Percentiles rank a stretch among this genome's conserved stretches.
Conservation (phyloP, 192 early-diverging fungal species). For the Diversispora epigaea region DNA sequence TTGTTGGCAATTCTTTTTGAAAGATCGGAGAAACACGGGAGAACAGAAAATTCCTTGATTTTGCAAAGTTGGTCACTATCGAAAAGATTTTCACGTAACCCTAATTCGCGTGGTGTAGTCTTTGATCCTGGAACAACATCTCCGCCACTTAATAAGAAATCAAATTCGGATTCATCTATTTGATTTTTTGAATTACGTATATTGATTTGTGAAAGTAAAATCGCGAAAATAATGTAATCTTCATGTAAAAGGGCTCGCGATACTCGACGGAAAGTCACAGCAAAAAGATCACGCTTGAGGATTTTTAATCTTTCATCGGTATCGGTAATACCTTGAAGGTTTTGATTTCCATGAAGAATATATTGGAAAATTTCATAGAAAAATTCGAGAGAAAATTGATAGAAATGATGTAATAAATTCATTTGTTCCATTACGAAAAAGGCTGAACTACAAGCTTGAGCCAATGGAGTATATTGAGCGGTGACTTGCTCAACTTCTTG, state of each 20-base stretch:
- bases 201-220: constrained; percentile 87
- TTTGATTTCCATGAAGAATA: constrained; percentile 76
- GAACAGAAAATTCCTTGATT: constrained; percentile 44
- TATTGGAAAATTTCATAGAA: constrained; percentile 90
- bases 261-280: constrained; percentile 74
- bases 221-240: constrained; percentile 85
- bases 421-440: constrained; percentile 99
- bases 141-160: constrained; percentile 67
- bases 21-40: constrained; percentile 47
- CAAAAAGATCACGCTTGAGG: constrained; percentile 82
- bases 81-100: constrained; percentile 48
- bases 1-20: constrained; percentile 41
- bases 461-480: constrained; percentile 85
- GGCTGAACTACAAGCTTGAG: constrained; percentile 85
- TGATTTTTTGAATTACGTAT: constrained; percentile 57
- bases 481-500: constrained; percentile 94
- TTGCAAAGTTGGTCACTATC: constrained; percentile 49
- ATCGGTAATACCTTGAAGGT: constrained; percentile 65
- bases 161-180: constrained; percentile 65
- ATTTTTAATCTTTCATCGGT: constrained; percentile 68
- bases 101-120: constrained; percentile 30
- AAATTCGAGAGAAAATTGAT: constrained; percentile 98
- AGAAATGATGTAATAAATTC: constrained; percentile 85
- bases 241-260: constrained; percentile 86
- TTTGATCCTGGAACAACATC: constrained; percentile 45